These are phyloP conservation scores for Micractinium sp. DNA, from an alignment of 139 green algal genomes.

Conservation along the genomic window DNA sequence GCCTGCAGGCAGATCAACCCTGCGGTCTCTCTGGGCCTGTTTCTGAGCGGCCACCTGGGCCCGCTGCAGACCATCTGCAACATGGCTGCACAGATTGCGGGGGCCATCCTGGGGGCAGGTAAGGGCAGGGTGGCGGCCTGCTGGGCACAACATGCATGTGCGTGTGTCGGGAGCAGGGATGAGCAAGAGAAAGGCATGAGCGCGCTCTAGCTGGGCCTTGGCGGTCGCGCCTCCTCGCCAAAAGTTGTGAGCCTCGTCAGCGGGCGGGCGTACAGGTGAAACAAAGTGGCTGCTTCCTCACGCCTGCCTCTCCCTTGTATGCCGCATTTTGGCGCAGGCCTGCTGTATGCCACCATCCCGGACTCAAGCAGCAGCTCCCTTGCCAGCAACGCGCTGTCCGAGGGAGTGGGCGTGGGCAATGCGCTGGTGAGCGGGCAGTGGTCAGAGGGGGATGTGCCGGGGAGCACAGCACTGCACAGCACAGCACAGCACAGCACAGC, in stretches of 20 bases:
- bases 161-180: neutral
- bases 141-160: neutral
- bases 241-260: too few species aligned
- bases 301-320: neutral
- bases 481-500: neutral
- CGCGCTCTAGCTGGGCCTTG: too few species aligned
- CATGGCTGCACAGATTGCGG: constrained; percentile 5
- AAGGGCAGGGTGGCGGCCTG: neutral
- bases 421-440: constrained; percentile 21
- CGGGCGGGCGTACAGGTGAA: too few species aligned
- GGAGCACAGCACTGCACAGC: neutral
- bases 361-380: neutral
- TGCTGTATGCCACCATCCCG: constrained; percentile 25
- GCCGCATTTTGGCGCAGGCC: neutral
- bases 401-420: constrained; percentile 28
- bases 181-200: too few species aligned
- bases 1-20: constrained; percentile 6
- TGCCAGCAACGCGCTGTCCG: constrained; percentile 11
- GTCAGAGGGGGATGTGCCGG: too few species aligned
- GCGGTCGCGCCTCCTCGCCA: too few species aligned
- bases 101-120: constrained; percentile 19
- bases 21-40: neutral
- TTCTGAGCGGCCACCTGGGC: neutral
- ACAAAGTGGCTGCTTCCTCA: too few species aligned
- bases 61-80: neutral